These are phyloP conservation scores for Mallotus japonicus DNA, from an alignment of 441 rosid species.

Conservation along the genomic window DNA sequence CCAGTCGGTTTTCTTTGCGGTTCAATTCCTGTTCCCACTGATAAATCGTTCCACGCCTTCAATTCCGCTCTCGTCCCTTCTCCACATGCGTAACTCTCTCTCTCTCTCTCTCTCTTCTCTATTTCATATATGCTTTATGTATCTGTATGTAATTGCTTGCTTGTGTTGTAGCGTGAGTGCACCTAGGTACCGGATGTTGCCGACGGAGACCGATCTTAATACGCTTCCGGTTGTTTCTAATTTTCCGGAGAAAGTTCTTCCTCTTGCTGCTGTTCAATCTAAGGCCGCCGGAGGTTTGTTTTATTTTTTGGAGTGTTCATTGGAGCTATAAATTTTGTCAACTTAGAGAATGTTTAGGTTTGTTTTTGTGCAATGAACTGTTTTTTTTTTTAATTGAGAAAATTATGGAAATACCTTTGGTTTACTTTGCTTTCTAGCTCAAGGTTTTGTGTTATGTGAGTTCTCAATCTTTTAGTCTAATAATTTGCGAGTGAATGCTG, in stretches of 20 bases:
- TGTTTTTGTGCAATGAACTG: too few relatives aligned
- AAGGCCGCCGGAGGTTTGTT: slow-evolving; percentile 56
- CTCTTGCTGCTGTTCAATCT: slow-evolving; percentile 55
- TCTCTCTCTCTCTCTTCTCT: not conserved
- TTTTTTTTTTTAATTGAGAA: not conserved
- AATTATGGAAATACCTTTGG: not conserved
- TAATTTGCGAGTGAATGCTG: not conserved
- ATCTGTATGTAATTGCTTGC: not conserved
- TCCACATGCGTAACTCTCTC: slow-evolving; percentile 44
- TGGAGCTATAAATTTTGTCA: too few relatives aligned
- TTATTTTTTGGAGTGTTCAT: not conserved
- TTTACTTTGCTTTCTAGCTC: not conserved
- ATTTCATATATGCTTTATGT: not conserved
- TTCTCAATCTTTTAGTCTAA: not conserved
- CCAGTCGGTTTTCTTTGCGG: slow-evolving; percentile 89
- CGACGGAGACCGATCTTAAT: slow-evolving; percentile 81
- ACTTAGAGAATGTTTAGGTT: too few relatives aligned
- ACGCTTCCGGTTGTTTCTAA: slow-evolving; percentile 59
- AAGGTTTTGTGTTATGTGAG: not conserved
- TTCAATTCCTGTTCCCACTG: slow-evolving; percentile 82
- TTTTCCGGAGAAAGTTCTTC: slow-evolving; percentile 66
- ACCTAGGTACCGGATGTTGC: slow-evolving; percentile 71
- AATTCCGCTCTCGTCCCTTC: slow-evolving; percentile 71
- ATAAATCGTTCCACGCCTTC: slow-evolving; percentile 61
- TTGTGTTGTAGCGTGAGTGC: slow-evolving; percentile 52